Evolutionary conservation across 805 yeast genomes (phyloP).

Genomic region (Candida andamanensis): DNA sequence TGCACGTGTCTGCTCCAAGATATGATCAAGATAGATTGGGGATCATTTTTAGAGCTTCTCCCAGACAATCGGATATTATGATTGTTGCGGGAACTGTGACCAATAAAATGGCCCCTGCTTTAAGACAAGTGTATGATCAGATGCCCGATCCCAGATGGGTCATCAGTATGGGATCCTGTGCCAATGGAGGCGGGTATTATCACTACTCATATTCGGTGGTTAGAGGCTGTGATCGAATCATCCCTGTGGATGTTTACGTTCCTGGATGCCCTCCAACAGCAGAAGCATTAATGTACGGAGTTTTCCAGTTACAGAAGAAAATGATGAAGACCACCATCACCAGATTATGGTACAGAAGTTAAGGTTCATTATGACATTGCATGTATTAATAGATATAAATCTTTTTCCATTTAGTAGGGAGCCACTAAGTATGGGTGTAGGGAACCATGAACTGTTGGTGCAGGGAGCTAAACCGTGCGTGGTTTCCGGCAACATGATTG

Average conservation of each 20-base stretch:
- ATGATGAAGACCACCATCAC: constrained; percentile 79
- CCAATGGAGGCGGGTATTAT: constrained; percentile 91
- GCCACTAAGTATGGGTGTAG: no score
- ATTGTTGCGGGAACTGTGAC: constrained; percentile 90
- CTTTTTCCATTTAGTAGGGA: no score
- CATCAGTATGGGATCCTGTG: constrained; percentile 90
- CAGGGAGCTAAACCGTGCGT: no score
- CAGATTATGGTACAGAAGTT: constrained; percentile 77
- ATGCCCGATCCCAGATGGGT: constrained; percentile 96
- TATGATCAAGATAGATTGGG: constrained; percentile 91
- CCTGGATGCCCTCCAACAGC: constrained; percentile 94
- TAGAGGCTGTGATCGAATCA: constrained; percentile 82
- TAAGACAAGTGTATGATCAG: constrained; percentile 89
- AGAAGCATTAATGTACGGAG: constrained; percentile 88
- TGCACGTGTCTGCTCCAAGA: constrained; percentile 88
- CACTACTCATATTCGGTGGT: constrained; percentile 87
- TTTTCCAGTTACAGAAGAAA: constrained; percentile 84
- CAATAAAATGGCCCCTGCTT: constrained; percentile 90
- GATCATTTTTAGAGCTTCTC: constrained; percentile 89
- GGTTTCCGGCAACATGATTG: no score
- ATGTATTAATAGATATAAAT: constrained; percentile 2
- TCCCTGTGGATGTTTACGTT: constrained; percentile 86
- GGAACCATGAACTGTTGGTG: no score
- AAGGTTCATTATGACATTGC: constrained; percentile 3
- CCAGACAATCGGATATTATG: constrained; percentile 89